phyloP scores from a whole-genome alignment of 2,329 filamentous ascomycete genomes.

The Diplodia seriata region DNA sequence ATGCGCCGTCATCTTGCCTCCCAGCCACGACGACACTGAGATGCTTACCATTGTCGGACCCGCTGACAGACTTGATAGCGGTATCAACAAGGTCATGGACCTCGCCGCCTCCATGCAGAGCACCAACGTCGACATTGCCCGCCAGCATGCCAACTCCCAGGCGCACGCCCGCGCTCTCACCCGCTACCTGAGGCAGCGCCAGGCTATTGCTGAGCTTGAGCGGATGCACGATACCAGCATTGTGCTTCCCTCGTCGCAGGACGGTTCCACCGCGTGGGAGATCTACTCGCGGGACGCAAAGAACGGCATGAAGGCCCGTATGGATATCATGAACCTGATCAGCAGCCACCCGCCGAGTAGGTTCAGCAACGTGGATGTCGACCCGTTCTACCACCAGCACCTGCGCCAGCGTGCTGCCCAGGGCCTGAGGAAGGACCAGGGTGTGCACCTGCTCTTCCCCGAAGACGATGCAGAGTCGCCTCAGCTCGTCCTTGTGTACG shows the following conservation, averaged over 20 bases:
- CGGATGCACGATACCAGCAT: slow-evolving; percentile 83
- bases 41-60: slow-evolving; percentile 85
- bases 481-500: slow-evolving; percentile 76
- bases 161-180: slow-evolving; percentile 87
- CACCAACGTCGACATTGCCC: slow-evolving; percentile 80
- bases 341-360: slow-evolving; percentile 75
- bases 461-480: slow-evolving; percentile 65
- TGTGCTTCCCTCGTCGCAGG: slow-evolving; percentile 73
- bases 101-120: slow-evolving; percentile 87
- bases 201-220: slow-evolving; percentile 83
- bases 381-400: slow-evolving; percentile 80
- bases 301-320: slow-evolving; percentile 77
- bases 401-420: slow-evolving; percentile 69
- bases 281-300: slow-evolving; percentile 83
- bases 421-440: slow-evolving; percentile 70
- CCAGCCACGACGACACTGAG: slow-evolving; percentile 78
- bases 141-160: slow-evolving; percentile 76
- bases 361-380: slow-evolving; percentile 70
- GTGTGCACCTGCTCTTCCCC: slow-evolving; percentile 76
- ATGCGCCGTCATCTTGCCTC: slow-evolving; percentile 83
- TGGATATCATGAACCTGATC: slow-evolving; percentile 76
- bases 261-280: slow-evolving; percentile 81
- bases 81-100: slow-evolving; percentile 84
- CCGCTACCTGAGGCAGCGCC: slow-evolving; percentile 82
- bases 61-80: slow-evolving; percentile 72